Evolutionary conservation across 495 filamentous ascomycete genomes (phyloP).

Genomic region (Acidiella bohemica): DNA sequence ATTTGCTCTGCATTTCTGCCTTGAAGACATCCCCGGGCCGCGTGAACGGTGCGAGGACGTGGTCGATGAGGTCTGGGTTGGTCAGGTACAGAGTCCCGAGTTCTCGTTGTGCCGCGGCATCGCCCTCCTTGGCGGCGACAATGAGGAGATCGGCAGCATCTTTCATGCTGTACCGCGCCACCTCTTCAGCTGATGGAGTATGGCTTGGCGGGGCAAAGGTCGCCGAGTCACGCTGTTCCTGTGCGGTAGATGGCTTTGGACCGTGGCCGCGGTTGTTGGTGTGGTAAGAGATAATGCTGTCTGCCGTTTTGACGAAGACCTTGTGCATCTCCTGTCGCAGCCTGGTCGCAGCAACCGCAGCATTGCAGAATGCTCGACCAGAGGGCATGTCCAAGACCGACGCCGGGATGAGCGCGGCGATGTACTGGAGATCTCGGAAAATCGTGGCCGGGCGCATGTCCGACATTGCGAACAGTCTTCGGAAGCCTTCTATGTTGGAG

Average conservation of each 20-base stretch:
- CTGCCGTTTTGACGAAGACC: slow-evolving; percentile 78
- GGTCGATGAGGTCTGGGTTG: slow-evolving; percentile 74
- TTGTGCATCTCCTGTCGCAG: slow-evolving; percentile 82
- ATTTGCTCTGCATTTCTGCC: slow-evolving; percentile 68
- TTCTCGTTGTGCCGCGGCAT: slow-evolving; percentile 85
- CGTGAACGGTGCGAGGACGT: slow-evolving; percentile 70
- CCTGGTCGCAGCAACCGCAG: slow-evolving; percentile 71
- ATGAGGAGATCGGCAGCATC: slow-evolving; percentile 88
- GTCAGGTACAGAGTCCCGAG: slow-evolving; percentile 90
- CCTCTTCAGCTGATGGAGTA: slow-evolving; percentile 31
- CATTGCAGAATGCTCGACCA: slow-evolving; percentile 91
- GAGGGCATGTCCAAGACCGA: slow-evolving; percentile 73
- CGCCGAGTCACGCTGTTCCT: slow-evolving; percentile 12
- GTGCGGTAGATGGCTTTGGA: slow-evolving; percentile 7
- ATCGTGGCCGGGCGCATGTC: slow-evolving; percentile 76
- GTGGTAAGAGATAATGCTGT: slow-evolving; percentile 53
- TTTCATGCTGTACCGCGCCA: slow-evolving; percentile 50
- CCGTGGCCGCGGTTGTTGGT: slow-evolving; percentile 27
- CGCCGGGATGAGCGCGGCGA: slow-evolving; percentile 79
- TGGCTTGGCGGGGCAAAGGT: slow-evolving; percentile 13
- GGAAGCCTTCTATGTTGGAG: slow-evolving; percentile 64
- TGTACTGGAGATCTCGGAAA: slow-evolving; percentile 91
- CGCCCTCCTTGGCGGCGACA: slow-evolving; percentile 87
- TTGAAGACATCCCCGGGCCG: slow-evolving; percentile 85
- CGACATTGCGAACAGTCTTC: slow-evolving; percentile 62